Percentiles rank a stretch among this genome's conserved stretches.
Conservation (phyloP, 441 rosid genomes). For the Jatropha podagrica region DNA sequence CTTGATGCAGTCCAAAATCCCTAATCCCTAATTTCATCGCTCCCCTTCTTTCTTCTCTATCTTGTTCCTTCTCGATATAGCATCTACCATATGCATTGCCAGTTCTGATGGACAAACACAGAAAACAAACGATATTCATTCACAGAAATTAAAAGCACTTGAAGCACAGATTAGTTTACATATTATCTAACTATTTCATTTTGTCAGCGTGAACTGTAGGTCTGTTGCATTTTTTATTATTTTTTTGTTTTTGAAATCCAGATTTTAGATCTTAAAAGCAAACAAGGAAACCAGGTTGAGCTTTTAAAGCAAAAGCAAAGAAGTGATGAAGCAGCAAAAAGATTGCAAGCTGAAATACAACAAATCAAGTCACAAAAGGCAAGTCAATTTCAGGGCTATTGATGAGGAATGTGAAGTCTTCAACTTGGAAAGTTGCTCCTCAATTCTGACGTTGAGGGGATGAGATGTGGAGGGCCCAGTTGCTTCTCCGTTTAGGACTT, state of each 20-base stretch:
- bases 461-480: conserved; percentile 6
- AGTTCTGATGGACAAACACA: conserved; percentile 80
- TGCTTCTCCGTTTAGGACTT: background rate
- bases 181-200: conserved; percentile 2
- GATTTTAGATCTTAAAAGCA: conserved; percentile 89
- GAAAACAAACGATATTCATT: conserved; percentile 72
- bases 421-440: conserved; percentile 1
- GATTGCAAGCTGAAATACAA: conserved; percentile 92
- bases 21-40: no score
- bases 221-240: background rate
- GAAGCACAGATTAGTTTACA: conserved; percentile 60
- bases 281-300: conserved; percentile 95
- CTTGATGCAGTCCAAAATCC: no score
- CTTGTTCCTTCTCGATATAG: no score
- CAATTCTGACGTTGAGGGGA: conserved; percentile 5
- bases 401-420: conserved; percentile 6
- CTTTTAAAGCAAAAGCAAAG: conserved; percentile 91
- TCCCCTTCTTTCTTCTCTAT: no score
- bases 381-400: background rate
- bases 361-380: conserved; percentile 71
- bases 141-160: conserved; percentile 81
- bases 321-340: conserved; percentile 90
- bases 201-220: background rate
- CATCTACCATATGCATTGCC: conserved; percentile 12
- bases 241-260: conserved; percentile 17